Conservation (phyloP, 2,329 filamentous ascomycete genomes). For the Tolypocladium ovalisporum region DNA sequence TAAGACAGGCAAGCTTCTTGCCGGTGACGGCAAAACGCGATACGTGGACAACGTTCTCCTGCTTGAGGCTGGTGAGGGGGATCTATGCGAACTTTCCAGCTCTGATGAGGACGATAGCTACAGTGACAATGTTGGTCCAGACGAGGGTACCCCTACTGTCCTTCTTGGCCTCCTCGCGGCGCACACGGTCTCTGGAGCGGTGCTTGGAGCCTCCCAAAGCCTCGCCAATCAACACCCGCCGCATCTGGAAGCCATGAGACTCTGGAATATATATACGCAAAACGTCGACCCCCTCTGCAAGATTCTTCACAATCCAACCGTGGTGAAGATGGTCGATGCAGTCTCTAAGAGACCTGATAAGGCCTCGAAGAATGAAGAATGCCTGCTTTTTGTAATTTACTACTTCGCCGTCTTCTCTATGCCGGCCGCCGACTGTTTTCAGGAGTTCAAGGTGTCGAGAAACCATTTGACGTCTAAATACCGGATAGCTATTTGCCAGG, state of each 20-base stretch:
- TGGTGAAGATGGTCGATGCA: neutral
- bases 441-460: neutral
- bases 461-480: neutral
- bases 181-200: neutral
- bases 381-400: neutral
- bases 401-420: neutral
- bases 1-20: neutral
- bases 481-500: neutral
- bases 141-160: neutral
- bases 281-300: neutral
- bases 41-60: neutral
- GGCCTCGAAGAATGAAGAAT: neutral
- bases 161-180: neutral
- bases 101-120: neutral
- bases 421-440: neutral
- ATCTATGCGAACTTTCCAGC: neutral
- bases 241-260: neutral
- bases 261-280: neutral
- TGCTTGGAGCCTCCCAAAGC: neutral
- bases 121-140: neutral
- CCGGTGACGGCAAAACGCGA: neutral
- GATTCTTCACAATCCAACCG: neutral
- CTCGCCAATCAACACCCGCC: neutral
- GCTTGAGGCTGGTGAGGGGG: neutral
- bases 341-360: neutral